Conservation (phyloP, 306 rosid genomes). For the Vigna hirtella region DNA sequence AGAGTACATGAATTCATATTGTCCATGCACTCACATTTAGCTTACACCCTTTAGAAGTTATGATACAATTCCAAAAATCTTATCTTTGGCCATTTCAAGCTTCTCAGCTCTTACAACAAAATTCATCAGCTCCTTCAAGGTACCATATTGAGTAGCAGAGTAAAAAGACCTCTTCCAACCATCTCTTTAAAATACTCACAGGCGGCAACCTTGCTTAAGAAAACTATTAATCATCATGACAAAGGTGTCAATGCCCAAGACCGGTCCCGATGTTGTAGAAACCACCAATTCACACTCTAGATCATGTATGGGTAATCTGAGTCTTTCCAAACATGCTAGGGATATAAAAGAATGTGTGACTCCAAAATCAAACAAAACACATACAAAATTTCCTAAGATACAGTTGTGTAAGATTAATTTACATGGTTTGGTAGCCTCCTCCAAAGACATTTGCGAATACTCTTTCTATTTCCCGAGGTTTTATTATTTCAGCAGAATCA, state of each 20-base stretch:
- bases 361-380: no score
- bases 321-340: no score
- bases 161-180: constrained; percentile 73
- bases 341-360: no score
- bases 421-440: no score
- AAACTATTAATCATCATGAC: constrained; percentile 86
- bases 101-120: constrained; percentile 71
- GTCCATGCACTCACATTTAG: constrained; percentile 84
- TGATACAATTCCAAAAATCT: constrained; percentile 63
- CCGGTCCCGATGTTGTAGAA: no score
- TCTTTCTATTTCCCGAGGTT: no score
- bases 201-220: constrained; percentile 72
- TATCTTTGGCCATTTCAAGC: constrained; percentile 86
- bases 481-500: no score
- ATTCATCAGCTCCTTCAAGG: constrained; percentile 74
- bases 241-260: constrained; percentile 63
- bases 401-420: no score
- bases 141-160: constrained; percentile 75
- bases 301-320: no score
- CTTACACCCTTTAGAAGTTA: constrained; percentile 60
- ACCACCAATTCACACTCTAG: no score
- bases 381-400: no score
- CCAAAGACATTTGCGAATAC: no score
- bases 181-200: constrained; percentile 83
- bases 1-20: constrained; percentile 88